Conservation (phyloP, 768 basidiomycete species). For the Psilocybe azurescens region DNA sequence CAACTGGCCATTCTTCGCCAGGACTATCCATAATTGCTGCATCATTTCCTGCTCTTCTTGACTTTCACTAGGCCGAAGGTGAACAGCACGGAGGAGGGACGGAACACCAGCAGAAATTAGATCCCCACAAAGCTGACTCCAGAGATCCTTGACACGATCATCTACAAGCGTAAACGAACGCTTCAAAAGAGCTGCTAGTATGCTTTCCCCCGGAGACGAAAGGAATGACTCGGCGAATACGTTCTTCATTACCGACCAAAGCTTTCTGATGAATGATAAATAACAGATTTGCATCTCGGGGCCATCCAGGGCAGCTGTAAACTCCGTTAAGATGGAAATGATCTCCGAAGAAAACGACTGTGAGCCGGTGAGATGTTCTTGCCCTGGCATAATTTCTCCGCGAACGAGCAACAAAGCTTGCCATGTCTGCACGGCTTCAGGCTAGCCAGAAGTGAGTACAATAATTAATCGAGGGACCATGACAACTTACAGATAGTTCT, state of each 20-base stretch:
- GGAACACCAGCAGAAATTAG: constrained; percentile 49
- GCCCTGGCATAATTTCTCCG: constrained; percentile 45
- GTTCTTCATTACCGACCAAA: constrained; percentile 59
- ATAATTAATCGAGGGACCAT: background rate
- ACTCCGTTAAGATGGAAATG: constrained; percentile 38
- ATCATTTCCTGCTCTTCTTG: constrained; percentile 37
- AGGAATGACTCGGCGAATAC: constrained; percentile 50
- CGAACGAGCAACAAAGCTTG: constrained; percentile 59
- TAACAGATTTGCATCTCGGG: constrained; percentile 36
- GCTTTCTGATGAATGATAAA: constrained; percentile 44
- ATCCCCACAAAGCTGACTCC: constrained; percentile 55
- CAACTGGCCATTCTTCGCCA: constrained; percentile 38
- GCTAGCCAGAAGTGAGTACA: constrained; percentile 29
- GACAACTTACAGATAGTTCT: constrained; percentile 11
- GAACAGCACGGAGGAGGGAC: constrained; percentile 41
- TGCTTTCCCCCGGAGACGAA: constrained; percentile 45
- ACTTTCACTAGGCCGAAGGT: constrained; percentile 27
- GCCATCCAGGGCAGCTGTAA: constrained; percentile 33
- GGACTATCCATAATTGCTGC: constrained; percentile 53
- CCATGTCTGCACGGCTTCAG: constrained; percentile 52
- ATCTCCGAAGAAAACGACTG: constrained; percentile 38
- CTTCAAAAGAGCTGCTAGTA: constrained; percentile 52
- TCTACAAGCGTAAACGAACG: constrained; percentile 46
- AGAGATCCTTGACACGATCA: constrained; percentile 41
- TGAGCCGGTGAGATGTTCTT: constrained; percentile 38